phyloP scores from a whole-genome alignment of 2,329 filamentous ascomycete species.

The Septoria linicola region DNA sequence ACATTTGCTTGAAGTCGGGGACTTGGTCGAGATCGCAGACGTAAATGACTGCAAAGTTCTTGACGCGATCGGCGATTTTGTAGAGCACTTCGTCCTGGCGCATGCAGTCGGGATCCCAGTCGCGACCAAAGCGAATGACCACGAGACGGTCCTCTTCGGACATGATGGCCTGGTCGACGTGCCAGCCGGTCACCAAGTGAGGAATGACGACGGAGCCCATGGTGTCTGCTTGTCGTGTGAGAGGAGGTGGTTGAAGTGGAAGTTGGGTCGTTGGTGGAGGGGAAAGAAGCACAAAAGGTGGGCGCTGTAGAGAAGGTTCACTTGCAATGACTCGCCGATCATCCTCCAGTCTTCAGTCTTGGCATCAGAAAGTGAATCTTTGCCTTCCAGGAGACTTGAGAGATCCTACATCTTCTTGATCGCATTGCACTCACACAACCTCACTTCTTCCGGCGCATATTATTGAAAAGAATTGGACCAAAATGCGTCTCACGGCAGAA shows the following conservation, averaged over 20 bases:
- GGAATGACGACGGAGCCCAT: constrained; percentile 89
- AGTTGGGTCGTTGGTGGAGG: not conserved
- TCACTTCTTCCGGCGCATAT: not conserved
- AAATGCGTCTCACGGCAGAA: constrained; percentile 92
- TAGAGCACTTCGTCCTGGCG: constrained; percentile 90
- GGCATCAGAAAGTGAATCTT: too few relatives aligned
- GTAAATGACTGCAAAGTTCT: constrained; percentile 91
- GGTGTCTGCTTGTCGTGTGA: constrained; percentile 20
- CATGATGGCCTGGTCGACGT: constrained; percentile 95
- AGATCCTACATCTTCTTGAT: not conserved
- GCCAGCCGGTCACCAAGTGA: constrained; percentile 89
- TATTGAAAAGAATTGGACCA: constrained; percentile 34
- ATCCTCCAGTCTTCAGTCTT: too few relatives aligned
- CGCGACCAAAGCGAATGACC: constrained; percentile 88
- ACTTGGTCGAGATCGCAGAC: constrained; percentile 90
- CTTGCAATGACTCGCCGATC: too few relatives aligned
- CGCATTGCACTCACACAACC: not conserved
- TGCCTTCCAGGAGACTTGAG: too few relatives aligned
- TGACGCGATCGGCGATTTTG: constrained; percentile 87
- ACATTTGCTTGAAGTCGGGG: constrained; percentile 95
- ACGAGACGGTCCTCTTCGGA: constrained; percentile 89
- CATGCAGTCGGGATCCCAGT: constrained; percentile 79
- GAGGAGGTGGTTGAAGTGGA: not conserved
- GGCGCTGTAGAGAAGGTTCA: too few relatives aligned
- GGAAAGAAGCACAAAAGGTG: not conserved